These are phyloP conservation scores for Cutaneotrichosporon sp. DNA, from an alignment of 1,284 basidiomycete species.

Conservation along the genomic window DNA sequence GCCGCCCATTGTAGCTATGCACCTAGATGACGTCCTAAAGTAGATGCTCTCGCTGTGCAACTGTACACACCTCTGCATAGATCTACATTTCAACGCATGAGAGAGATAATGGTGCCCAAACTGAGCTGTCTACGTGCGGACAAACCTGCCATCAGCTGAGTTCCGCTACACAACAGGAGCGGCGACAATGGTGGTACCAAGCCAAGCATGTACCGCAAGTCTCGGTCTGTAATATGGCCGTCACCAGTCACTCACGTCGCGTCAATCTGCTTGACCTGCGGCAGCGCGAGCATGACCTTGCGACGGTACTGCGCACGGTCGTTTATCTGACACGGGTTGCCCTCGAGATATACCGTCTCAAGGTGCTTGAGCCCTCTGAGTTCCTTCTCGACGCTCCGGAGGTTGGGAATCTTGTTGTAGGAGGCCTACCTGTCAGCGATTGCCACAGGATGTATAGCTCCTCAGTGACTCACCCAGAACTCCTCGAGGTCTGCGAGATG, in stretches of 20 bases:
- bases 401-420: conserved; percentile 74
- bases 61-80: not conserved
- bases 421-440: conserved; percentile 63
- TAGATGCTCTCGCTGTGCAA: not conserved
- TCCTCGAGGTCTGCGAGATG: conserved; percentile 78
- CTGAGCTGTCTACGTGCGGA: not conserved
- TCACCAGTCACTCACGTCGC: conserved; percentile 68
- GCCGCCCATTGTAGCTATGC: not conserved
- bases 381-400: conserved; percentile 69
- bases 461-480: conserved; percentile 71
- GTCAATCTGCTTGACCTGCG: conserved; percentile 90
- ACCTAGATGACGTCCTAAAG: not conserved
- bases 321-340: conserved; percentile 81
- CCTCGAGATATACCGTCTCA: conserved; percentile 90
- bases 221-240: not conserved
- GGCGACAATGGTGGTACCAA: not conserved
- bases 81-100: not conserved
- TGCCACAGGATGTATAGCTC: not conserved
- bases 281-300: conserved; percentile 83
- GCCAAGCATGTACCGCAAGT: not conserved
- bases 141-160: not conserved
- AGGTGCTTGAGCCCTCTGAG: conserved; percentile 68
- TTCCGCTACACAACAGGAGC: not conserved
- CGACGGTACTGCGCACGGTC: conserved; percentile 80
- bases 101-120: not conserved